Evolutionary conservation across 2,329 filamentous ascomycete genomes (phyloP), one percentile per base, ranked within the genome.

Genomic region (Fusarium beomiforme): DNA sequence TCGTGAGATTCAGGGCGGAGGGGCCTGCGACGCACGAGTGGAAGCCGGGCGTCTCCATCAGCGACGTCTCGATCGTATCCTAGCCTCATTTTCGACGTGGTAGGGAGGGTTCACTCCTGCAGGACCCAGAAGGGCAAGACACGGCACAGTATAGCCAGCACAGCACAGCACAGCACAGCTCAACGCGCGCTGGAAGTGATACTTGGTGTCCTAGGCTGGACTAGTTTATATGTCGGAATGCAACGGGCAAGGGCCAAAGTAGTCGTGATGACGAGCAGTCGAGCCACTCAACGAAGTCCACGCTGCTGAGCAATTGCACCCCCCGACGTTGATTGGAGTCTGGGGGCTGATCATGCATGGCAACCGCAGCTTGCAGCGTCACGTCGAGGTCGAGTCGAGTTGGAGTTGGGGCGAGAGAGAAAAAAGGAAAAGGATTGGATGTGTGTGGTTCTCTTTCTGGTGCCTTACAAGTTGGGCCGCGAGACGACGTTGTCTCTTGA

Each of bases 61-160:
- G 73, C 76, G 59, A 71, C 71, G 73, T 78, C 78, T 78, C 73
- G 77, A 67, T 74, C 70, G 37, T 76, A 76, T 69, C 75, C 74
- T 67, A 77, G 76, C 76, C 78, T 76, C 78, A 80, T 78, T 73
- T 75, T 77, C 59, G 58, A 67, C 51, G 63, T 57, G 63, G 29
- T 29, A 67, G 53, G 63, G 64, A 70, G 59, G 63, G 63, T 29
- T 64, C 41, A 36, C 64, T 67, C 33, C 64, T 67, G 64, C 64
- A 67, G 64, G 63, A 55, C 58, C 70, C 59, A 34, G 56, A 66
- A 54, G 51, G 55, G 67, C n/a, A 10, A 29, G 39, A 49, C 56
- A 57, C n/a, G 60, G 62, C 55, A 69, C 78, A 76, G 76, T 67
- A 74, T 75, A 59, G 76, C 63, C 65, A 49, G 29, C 63, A 62